phyloP scores from a whole-genome alignment of 23 red algal genomes.

The Gracilariopsis chorda region DNA sequence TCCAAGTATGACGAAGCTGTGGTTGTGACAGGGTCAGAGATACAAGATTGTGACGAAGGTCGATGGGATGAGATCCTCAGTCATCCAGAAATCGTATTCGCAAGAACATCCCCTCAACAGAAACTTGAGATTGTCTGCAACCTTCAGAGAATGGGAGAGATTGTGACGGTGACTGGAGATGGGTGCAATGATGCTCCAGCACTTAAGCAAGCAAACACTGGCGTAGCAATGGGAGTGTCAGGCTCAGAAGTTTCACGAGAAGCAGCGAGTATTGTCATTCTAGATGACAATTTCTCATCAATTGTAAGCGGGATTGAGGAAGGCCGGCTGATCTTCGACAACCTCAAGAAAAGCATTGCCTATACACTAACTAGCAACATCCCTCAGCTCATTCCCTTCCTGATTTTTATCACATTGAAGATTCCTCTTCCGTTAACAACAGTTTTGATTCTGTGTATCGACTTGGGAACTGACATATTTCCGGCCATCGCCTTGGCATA shows the following conservation, averaged over 20 bases:
- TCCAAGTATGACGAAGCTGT: conserved; percentile 21
- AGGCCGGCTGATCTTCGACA: conserved; percentile 90
- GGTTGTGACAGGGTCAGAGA: conserved; percentile 25
- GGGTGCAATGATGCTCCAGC: conserved; percentile 96
- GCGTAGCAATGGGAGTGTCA: conserved; percentile 87
- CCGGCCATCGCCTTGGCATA: conserved; percentile 73
- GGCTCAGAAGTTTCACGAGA: conserved; percentile 85
- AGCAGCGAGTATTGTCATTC: conserved; percentile 86
- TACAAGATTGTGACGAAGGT: conserved; percentile 19
- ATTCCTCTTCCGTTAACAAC: conserved; percentile 70
- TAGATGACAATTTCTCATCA: conserved; percentile 93
- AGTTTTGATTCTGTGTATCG: conserved; percentile 62
- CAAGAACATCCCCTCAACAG: conserved; percentile 75
- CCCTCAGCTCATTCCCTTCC: conserved; percentile 74
- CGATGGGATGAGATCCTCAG: conserved; percentile 48
- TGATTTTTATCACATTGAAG: conserved; percentile 43
- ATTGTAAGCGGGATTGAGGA: conserved; percentile 87
- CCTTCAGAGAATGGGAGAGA: conserved; percentile 54
- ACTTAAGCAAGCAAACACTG: conserved; percentile 76
- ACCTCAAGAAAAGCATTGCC: conserved; percentile 82
- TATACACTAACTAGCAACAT: conserved; percentile 93
- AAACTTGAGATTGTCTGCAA: conserved; percentile 77
- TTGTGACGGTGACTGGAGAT: conserved; percentile 94
- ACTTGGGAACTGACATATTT: conserved; percentile 75
- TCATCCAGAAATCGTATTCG: conserved; percentile 74